Conservation (phyloP, 805 yeast genomes). For the Brettanomyces anomalus region DNA sequence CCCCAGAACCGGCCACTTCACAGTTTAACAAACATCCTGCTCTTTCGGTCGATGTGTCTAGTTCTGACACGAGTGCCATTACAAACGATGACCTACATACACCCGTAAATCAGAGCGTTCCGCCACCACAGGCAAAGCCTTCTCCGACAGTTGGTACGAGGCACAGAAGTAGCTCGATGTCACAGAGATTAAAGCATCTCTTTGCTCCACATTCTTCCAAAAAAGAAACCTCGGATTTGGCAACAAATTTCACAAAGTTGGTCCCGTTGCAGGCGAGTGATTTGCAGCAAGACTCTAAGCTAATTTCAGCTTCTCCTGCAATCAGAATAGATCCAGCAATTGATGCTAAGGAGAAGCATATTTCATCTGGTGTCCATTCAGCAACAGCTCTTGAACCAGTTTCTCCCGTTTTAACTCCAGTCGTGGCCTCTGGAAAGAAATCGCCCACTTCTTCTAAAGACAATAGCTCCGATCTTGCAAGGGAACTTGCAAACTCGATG, state of each 20-base stretch:
- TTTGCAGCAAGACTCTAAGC: no score
- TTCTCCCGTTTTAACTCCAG: constrained; percentile 14
- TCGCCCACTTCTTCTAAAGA: not conserved
- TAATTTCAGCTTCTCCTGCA: no score
- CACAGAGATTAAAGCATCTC: constrained; percentile 23
- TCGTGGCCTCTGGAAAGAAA: not conserved
- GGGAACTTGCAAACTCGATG: not conserved
- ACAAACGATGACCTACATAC: no score
- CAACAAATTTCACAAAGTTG: no score
- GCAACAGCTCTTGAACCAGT: not conserved
- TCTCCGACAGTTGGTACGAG: not conserved
- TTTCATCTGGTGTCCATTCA: no score
- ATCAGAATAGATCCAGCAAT: no score
- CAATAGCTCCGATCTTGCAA: not conserved
- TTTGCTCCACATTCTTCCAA: constrained; percentile 10
- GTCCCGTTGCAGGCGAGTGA: no score
- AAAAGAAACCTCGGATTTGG: not conserved
- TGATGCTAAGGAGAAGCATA: no score
- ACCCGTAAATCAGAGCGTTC: not conserved
- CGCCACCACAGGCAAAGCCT: not conserved
- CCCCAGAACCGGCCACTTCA: no score
- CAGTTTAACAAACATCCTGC: no score
- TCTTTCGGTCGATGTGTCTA: no score
- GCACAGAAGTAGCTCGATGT: constrained; percentile 21
- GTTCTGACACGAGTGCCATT: no score